Conservation (phyloP, 805 yeast genomes). For the Wickerhamomyces mucosus region DNA sequence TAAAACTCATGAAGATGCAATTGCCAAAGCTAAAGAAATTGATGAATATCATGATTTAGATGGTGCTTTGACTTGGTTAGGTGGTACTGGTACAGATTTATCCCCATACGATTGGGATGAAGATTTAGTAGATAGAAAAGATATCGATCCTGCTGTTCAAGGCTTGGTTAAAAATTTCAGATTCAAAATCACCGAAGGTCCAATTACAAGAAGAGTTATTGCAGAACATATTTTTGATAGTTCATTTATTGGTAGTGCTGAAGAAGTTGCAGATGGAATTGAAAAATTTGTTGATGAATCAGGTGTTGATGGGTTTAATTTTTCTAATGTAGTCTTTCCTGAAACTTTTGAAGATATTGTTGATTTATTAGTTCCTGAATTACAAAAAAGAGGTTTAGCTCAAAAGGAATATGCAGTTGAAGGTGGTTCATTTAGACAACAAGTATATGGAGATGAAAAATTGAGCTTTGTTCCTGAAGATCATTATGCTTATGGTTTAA, state of each 20-base stretch:
- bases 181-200: constrained; percentile 12
- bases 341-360: constrained; percentile 31
- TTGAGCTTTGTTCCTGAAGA: constrained; percentile 15
- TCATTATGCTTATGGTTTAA: constrained; percentile 16
- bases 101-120: constrained; percentile 35
- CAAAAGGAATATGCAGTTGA: constrained; percentile 21
- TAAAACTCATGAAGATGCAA: constrained; percentile 35
- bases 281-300: constrained; percentile 31
- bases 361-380: constrained; percentile 28
- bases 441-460: constrained; percentile 16
- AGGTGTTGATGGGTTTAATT: constrained; percentile 34
- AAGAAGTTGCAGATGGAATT: constrained; percentile 30
- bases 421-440: constrained; percentile 28
- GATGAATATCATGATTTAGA: constrained; percentile 27
- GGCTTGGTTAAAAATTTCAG: constrained; percentile 20
- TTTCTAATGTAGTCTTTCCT: constrained; percentile 28
- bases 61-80: constrained; percentile 35
- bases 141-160: constrained; percentile 21
- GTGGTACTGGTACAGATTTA: constrained; percentile 36
- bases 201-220: constrained; percentile 22
- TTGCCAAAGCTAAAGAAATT: constrained; percentile 25
- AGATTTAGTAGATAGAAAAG: constrained; percentile 26
- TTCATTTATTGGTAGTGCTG: constrained; percentile 25
- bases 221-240: constrained; percentile 15
- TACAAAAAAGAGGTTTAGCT: constrained; percentile 26